These are phyloP conservation scores for Plasmodium yoelii DNA, from an alignment of 169 alveolate genomes.

Conservation along the genomic window DNA sequence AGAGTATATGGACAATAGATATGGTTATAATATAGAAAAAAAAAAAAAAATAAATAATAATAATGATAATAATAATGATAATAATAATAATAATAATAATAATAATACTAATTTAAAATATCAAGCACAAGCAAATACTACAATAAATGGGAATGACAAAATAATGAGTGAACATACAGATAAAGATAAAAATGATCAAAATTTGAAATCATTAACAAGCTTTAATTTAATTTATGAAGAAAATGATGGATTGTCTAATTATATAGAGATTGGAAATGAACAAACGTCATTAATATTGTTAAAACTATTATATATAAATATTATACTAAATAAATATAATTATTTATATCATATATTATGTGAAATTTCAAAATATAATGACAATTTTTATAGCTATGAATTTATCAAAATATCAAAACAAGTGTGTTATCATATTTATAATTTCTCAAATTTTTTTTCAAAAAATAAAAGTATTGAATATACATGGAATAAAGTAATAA, in stretches of 20 bases:
- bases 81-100: too few relatives aligned
- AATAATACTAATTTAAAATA: not conserved
- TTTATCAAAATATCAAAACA: constrained; percentile 45
- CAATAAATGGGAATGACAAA: not conserved
- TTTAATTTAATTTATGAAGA: constrained; percentile 54
- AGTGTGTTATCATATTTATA: constrained; percentile 65
- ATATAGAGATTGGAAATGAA: constrained; percentile 47
- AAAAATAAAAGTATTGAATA: constrained; percentile 44
- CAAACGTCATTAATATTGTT: constrained; percentile 33
- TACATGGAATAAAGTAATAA: constrained; percentile 28
- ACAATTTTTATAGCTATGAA: constrained; percentile 25
- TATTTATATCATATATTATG: constrained; percentile 44
- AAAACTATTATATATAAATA: constrained; percentile 54
- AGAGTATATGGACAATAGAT: constrained; percentile 60
- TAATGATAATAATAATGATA: too few relatives aligned
- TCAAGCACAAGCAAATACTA: not conserved
- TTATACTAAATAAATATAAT: constrained; percentile 32
- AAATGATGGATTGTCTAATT: constrained; percentile 32
- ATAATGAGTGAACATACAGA: not conserved
- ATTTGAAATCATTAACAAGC: not conserved
- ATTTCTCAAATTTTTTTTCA: constrained; percentile 41
- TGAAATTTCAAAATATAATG: constrained; percentile 47
- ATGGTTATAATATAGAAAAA: constrained; percentile 23
- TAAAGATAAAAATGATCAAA: not conserved
- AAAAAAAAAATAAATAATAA: too few relatives aligned